Evolutionary conservation across 2,329 filamentous ascomycete genomes (phyloP).

Genomic region (Teratosphaeria gauchensis): DNA sequence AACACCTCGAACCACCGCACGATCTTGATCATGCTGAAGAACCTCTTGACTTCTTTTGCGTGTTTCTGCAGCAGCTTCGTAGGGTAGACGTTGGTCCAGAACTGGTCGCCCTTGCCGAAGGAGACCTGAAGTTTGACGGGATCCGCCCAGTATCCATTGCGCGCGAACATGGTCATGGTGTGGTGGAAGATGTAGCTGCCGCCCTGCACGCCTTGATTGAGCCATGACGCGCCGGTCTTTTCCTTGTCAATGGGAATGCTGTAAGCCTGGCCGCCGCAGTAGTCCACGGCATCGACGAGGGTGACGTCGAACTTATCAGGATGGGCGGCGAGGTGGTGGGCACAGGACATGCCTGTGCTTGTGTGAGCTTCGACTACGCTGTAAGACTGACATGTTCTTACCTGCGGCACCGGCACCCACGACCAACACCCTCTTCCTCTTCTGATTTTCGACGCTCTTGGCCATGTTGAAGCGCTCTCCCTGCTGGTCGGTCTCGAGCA

Average conservation of each 20-base stretch:
- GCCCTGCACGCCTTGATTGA: slow-evolving; percentile 56
- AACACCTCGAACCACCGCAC: slow-evolving; percentile 52
- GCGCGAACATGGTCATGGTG: slow-evolving; percentile 55
- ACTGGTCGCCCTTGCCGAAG: slow-evolving; percentile 53
- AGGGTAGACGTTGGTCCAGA: slow-evolving; percentile 59
- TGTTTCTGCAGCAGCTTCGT: slow-evolving; percentile 48
- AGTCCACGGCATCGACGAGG: slow-evolving; percentile 48
- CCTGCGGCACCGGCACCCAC: slow-evolving; percentile 56
- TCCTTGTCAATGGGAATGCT: slow-evolving; percentile 47
- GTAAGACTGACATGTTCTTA: slow-evolving; percentile 17
- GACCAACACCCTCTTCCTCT: slow-evolving; percentile 45
- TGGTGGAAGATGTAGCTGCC: slow-evolving; percentile 59
- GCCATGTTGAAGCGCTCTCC: slow-evolving; percentile 28
- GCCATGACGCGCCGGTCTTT: slow-evolving; percentile 48
- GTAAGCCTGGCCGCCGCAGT: slow-evolving; percentile 53
- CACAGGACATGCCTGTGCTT: slow-evolving; percentile 49
- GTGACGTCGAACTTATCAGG: slow-evolving; percentile 57
- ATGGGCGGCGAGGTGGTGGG: slow-evolving; percentile 56
- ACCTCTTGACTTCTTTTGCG: slow-evolving; percentile 45
- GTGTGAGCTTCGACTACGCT: not conserved
- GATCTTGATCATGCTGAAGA: slow-evolving; percentile 46
- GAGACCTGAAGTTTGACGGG: slow-evolving; percentile 53
- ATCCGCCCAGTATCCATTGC: slow-evolving; percentile 47
- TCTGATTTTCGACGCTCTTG: slow-evolving; percentile 26
- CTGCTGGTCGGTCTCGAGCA: slow-evolving; percentile 20